phyloP scores from a whole-genome alignment of 495 filamentous ascomycete genomes.

The Podospora anserina region DNA sequence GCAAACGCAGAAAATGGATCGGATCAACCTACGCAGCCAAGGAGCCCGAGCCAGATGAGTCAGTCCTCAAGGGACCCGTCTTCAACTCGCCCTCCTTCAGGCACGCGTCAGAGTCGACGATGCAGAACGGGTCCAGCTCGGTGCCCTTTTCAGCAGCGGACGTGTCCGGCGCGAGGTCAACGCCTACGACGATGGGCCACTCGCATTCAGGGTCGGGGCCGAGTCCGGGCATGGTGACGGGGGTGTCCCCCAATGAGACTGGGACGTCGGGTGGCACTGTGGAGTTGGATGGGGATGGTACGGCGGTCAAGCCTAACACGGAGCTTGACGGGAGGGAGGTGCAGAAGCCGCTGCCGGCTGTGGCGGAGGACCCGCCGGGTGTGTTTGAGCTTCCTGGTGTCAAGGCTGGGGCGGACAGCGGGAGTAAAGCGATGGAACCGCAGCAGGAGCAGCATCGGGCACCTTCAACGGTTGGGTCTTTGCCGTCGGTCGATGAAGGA shows the following conservation, averaged over 20 bases:
- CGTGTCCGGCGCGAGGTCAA: constrained; percentile 8
- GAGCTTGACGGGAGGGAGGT: constrained; percentile 22
- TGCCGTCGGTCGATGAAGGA: neutral
- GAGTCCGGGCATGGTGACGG: constrained; percentile 5
- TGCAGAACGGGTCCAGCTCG: constrained; percentile 4
- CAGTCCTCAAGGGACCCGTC: constrained; percentile 26
- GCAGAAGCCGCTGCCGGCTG: constrained; percentile 9
- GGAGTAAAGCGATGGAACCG: neutral
- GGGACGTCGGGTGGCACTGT: constrained; percentile 11
- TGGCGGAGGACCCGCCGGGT: constrained; percentile 13
- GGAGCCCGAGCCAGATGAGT: constrained; percentile 20
- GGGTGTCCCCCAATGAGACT: neutral
- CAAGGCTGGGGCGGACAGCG: neutral
- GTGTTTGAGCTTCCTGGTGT: constrained; percentile 18
- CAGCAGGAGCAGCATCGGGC: neutral
- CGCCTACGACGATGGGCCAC: constrained; percentile 9
- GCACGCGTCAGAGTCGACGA: constrained; percentile 21
- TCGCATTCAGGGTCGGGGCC: constrained; percentile 9
- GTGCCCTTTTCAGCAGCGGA: constrained; percentile 18
- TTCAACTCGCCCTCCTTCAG: constrained; percentile 20
- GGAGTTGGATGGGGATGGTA: constrained; percentile 26
- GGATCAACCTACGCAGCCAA: constrained; percentile 15
- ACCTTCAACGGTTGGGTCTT: neutral
- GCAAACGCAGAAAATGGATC: constrained; percentile 28
- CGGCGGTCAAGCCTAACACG: constrained; percentile 11